Evolutionary conservation across 139 green algal species (phyloP), one percentile per base, ranked within the genome.

Genomic region (Spirogloea muscicola): DNA sequence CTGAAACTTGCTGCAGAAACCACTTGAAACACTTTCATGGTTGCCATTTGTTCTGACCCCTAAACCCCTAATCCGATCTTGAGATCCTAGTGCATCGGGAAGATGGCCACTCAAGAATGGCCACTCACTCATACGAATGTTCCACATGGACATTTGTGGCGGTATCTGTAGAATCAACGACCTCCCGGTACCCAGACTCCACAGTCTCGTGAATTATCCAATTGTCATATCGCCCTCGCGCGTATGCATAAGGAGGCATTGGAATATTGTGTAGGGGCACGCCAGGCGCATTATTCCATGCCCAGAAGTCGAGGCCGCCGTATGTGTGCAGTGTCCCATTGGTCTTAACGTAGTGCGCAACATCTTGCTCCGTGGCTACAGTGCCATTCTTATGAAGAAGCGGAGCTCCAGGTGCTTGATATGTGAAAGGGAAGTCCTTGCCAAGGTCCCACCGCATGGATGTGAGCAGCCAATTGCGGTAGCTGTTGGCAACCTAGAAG

Each of bases 161-260:
- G 3, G 69, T 57, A 38, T 52, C 18, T 37, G 27, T 41, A 9
- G 40, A 52, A 39, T 77, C 69, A 0, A 77, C 39, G 6, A 77
- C 69, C 57, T 63, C 41, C 9, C 69, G 51, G 38, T 48, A 38
- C 6, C 52, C 55, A n/a, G 10, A 25, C 18, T 25, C 33, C 3
- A 77, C 52, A 0, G 69, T n/a, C 37, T 68, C 69, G 55, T 77
- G 69, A 3, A 40, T 33, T 9, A 77, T 37, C 69, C 69, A 77
- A 25, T 68, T 70, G 55, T 77, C 69, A 39, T 69, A 68, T 13
- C 57, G 39, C 34, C 67, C 67, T 10, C 67, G 67, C 2, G 25
- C 39, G 31, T 48, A 72, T 21, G 34, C 33, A 48, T 62, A 72
- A 18, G 63, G 33, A 61, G 63, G 63, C 63, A 72, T 72, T 7